Base-by-base conservation (phyloP, 345 rosid genomes). In the Iberis pinnata region DNA sequence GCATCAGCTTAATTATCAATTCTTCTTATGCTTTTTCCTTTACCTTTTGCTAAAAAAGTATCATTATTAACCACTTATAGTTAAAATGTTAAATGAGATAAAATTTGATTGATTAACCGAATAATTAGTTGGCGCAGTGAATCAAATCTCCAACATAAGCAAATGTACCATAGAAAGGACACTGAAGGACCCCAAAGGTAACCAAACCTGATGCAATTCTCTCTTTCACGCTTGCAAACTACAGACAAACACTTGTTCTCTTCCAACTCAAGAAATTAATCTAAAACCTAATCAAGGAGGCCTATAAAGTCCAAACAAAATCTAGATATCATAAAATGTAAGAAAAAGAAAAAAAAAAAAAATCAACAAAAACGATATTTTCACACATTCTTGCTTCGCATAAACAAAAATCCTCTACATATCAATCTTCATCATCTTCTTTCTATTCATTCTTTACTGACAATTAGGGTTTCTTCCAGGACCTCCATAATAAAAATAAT, bases 381-480 rank as follows among this genome's bases (percentile, higher is more conserved):
- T 38, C 20, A 31, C 53, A 49, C 39, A n/a, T 56, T 45, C 61
- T 59, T 55, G 36, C 58, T 52, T 61, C 18, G 24, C 37, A 43
- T n/a, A 15, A 16, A 17, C 49, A 48, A 44, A 35, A 44, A 35
- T 10, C 12, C 60, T 24, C 32, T 35, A 41, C 22, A 56, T n/a
- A 46, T 60, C 55, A 43, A 48, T 56, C 48, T 24, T 35, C 46
- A 12, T 36, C 49, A 38, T 41, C 43, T 58, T 65, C 38, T 19
- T 43, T 53, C 32, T 16, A 42, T 37, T 47, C 47, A 55, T 44
- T 12, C 12, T 48, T 75, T 66, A 81, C 10, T 72, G 79, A 70
- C 89, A 82, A 54, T 75, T 70, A 18, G 80, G 61, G 51, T 72
- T 82, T 58, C 73, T 77, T 49, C 89, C 89, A 22, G 89, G 89